Conservation (phyloP, 441 rosid genomes). For the Populus hybrid region DNA sequence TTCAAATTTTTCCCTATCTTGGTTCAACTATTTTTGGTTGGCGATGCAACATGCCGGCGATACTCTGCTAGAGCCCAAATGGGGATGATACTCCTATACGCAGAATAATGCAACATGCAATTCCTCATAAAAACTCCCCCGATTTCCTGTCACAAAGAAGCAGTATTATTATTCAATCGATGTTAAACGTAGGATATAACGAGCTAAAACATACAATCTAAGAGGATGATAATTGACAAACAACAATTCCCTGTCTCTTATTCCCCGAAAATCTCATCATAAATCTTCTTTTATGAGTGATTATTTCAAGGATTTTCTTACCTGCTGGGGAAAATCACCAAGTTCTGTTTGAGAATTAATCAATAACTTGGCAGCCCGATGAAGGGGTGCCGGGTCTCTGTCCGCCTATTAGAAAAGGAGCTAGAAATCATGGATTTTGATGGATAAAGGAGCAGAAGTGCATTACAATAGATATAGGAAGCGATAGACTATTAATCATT, state of each 20-base stretch:
- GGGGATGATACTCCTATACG: conserved; percentile 11
- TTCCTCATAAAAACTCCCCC: conserved; percentile 14
- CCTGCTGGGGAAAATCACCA: conserved; percentile 52
- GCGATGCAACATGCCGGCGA: conserved; percentile 3
- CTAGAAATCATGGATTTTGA: background rate
- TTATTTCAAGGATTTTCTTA: background rate
- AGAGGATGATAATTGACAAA: no score
- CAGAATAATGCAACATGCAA: conserved; percentile 9
- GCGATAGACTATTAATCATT: background rate
- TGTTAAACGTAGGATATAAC: background rate
- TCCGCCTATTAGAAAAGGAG: conserved; percentile 22
- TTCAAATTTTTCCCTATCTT: no score
- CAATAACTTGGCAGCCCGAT: conserved; percentile 38
- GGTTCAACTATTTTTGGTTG: background rate
- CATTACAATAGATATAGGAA: no score
- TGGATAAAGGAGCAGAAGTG: background rate
- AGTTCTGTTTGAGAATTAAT: conserved; percentile 46
- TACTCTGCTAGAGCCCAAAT: conserved; percentile 27
- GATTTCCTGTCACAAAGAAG: conserved; percentile 12
- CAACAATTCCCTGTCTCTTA: background rate
- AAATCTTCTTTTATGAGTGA: background rate
- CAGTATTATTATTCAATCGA: background rate
- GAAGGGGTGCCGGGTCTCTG: conserved; percentile 39
- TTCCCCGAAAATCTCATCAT: no score
- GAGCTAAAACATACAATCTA: background rate